Percentiles rank a stretch among this genome's conserved stretches.
These are phyloP conservation scores for Entrophospora sp. DNA, from an alignment of 192 early-diverging fungal genomes.

Conservation along the genomic window DNA sequence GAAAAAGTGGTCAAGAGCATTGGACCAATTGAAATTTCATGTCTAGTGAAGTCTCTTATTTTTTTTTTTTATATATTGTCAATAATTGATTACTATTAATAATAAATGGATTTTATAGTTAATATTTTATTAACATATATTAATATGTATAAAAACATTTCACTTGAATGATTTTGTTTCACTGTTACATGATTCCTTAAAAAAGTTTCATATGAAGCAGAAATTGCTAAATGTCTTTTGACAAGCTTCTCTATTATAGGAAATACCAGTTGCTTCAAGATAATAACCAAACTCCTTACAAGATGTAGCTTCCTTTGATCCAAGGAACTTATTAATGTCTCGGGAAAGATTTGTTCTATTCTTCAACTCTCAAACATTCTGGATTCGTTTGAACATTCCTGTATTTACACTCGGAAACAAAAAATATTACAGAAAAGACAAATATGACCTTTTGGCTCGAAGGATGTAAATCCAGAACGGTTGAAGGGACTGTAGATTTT, in stretches of 20 bases:
- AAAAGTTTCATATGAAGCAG: not conserved
- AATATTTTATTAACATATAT: too few relatives aligned
- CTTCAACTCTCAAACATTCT: not conserved
- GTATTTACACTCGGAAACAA: not conserved
- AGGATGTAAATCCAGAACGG: not conserved
- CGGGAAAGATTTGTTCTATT: not conserved
- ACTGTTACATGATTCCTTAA: too few relatives aligned
- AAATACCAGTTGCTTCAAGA: not conserved
- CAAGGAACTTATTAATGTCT: not conserved
- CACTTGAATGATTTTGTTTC: too few relatives aligned
- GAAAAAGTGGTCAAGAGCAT: too few relatives aligned
- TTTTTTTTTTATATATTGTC: too few relatives aligned
- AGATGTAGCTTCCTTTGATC: not conserved
- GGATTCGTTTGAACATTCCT: not conserved
- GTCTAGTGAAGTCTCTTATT: too few relatives aligned
- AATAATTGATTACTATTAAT: too few relatives aligned
- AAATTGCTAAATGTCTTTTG: not conserved
- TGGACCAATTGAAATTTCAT: too few relatives aligned
- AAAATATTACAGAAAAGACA: not conserved
- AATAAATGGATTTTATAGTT: too few relatives aligned
- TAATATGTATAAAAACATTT: too few relatives aligned
- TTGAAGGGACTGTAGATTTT: not conserved
- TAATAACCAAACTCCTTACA: not conserved
- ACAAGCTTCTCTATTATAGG: not conserved
- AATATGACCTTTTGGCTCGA: not conserved